A percentile compares a stretch with the other conserved stretches of the same genome.
These are phyloP conservation scores for Thermothelomyces thermophilus DNA, from an alignment of 2,329 filamentous ascomycete species.

Conservation along the genomic window DNA sequence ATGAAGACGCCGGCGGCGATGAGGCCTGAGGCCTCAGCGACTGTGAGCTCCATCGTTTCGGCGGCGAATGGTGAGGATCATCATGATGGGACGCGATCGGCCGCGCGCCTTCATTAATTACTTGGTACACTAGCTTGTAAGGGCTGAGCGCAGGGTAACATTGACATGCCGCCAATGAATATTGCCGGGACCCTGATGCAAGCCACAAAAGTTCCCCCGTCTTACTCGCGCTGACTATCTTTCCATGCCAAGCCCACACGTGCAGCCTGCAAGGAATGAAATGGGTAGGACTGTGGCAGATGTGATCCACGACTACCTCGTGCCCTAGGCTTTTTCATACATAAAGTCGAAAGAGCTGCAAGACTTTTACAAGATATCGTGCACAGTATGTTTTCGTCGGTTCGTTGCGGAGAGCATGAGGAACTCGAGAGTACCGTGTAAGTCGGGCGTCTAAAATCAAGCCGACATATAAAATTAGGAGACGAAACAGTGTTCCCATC, in stretches of 20 bases:
- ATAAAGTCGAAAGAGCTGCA: no score
- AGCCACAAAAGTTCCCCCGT: background rate
- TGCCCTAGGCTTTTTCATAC: no score
- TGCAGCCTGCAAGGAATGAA: background rate
- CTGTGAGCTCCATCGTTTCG: slow-evolving; percentile 4
- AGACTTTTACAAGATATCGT: no score
- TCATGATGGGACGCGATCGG: background rate
- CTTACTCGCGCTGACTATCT: slow-evolving; percentile 2
- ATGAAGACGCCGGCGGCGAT: slow-evolving; percentile 8
- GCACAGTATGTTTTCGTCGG: no score
- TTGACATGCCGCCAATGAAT: background rate
- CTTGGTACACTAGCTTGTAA: background rate
- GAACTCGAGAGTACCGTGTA: no score
- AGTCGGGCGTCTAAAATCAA: no score
- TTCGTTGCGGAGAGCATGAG: no score
- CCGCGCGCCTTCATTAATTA: no score
- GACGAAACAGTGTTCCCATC: no score
- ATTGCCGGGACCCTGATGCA: background rate
- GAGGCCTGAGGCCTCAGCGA: slow-evolving; percentile 7
- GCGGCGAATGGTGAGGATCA: slow-evolving; percentile 1
- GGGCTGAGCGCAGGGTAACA: background rate
- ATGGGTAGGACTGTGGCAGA: no score
- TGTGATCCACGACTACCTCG: no score
- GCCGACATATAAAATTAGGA: no score
- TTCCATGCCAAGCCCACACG: background rate